Evolutionary conservation across 2,329 filamentous ascomycete species (phyloP).

Genomic region (Apiospora rasikravindrae): DNA sequence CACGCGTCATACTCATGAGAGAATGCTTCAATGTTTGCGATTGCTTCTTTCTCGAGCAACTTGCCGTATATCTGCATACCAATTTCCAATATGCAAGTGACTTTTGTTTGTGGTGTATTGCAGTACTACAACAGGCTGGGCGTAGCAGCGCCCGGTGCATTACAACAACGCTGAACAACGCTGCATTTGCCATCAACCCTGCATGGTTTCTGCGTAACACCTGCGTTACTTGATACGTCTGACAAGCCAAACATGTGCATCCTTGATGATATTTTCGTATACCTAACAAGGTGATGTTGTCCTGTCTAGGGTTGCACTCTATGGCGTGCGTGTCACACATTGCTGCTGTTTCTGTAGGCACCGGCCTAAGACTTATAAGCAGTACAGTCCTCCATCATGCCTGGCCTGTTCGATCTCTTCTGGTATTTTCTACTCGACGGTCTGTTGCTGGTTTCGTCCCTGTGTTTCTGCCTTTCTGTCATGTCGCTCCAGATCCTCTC

Average conservation of each 20-base stretch:
- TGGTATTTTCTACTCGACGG: too few species aligned
- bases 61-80: neutral
- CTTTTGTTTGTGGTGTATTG: neutral
- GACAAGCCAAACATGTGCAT: neutral
- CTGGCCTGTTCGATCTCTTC: neutral
- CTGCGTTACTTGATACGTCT: neutral
- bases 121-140: neutral
- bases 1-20: neutral
- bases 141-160: neutral
- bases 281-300: neutral
- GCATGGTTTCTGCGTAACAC: constrained; percentile 1
- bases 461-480: neutral
- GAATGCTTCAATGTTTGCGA: neutral
- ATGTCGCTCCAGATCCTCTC: neutral
- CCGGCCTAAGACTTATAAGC: neutral
- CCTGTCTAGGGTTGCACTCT: neutral
- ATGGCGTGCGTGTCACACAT: neutral
- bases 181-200: neutral
- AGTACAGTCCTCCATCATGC: neutral
- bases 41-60: neutral
- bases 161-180: neutral
- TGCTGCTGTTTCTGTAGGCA: neutral
- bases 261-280: neutral
- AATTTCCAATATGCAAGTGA: neutral
- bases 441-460: too few species aligned